Conservation (phyloP, 495 filamentous ascomycete genomes). For the Polyplosphaeria fusca region DNA sequence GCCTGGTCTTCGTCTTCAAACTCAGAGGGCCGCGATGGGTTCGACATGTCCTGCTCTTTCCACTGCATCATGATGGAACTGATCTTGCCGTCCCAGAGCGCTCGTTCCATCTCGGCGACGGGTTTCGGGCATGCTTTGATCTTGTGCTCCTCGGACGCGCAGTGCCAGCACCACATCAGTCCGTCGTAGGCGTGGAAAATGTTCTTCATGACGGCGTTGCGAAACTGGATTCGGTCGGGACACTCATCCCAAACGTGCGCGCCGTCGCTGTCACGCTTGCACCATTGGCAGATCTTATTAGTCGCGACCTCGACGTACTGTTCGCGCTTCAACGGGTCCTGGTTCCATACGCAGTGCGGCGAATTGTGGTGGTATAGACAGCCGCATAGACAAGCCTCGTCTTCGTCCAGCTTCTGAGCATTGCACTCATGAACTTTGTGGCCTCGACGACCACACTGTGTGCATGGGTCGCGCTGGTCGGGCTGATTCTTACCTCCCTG, state of each 20-base stretch:
- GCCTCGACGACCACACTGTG: not conserved
- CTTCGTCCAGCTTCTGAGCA: constrained; percentile 1
- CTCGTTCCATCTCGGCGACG: not conserved
- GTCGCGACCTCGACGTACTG: not conserved
- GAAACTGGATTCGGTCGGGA: not conserved
- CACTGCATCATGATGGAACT: not conserved
- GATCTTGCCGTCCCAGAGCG: constrained; percentile 4
- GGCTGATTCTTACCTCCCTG: not conserved
- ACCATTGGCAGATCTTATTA: constrained; percentile 16
- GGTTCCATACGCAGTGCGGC: constrained; percentile 1
- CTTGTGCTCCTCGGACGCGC: not conserved
- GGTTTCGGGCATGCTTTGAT: constrained; percentile 2
- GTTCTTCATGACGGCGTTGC: not conserved
- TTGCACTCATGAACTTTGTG: not conserved
- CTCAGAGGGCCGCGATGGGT: not conserved
- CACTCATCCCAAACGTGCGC: constrained; percentile 2
- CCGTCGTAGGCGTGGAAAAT: constrained; percentile 7
- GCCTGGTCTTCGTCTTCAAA: not conserved
- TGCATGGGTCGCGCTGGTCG: not conserved
- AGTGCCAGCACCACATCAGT: constrained; percentile 19
- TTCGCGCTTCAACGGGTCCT: not conserved
- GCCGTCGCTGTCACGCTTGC: constrained; percentile 8
- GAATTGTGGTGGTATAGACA: constrained; percentile 4
- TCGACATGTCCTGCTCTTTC: not conserved
- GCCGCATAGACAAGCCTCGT: not conserved